These are phyloP conservation scores for Paramecium tetraurelia DNA, from an alignment of 73 alveolate species.

Conservation along the genomic window DNA sequence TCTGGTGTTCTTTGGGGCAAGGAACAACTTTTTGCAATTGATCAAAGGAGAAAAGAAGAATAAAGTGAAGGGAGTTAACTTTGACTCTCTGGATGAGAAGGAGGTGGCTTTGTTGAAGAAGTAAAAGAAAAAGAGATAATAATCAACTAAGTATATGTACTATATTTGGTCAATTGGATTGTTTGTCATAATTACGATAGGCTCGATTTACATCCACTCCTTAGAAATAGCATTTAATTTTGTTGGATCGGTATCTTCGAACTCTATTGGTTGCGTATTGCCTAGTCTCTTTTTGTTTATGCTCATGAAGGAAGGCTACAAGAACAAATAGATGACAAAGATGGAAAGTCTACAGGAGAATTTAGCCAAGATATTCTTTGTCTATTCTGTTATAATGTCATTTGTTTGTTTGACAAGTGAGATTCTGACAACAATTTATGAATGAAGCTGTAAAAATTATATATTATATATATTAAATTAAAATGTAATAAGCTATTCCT, in stretches of 20 bases:
- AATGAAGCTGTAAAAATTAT: neutral
- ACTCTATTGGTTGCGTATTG: constrained; percentile 35
- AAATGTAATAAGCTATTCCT: neutral
- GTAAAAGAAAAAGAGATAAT: neutral
- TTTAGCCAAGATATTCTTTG: neutral
- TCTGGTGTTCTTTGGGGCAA: constrained; percentile 25
- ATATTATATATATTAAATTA: neutral
- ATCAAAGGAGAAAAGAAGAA: neutral
- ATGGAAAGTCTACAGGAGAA: neutral
- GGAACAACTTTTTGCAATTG: neutral
- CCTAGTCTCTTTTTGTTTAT: constrained; percentile 13
- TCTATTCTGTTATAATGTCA: constrained; percentile 9
- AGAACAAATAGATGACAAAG: neutral
- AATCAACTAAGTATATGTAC: neutral
- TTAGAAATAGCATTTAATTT: constrained; percentile 43
- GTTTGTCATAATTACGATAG: neutral
- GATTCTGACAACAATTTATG: neutral
- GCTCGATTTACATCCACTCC: neutral
- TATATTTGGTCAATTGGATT: constrained; percentile 21
- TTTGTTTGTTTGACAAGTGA: constrained; percentile 35
- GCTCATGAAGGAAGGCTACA: neutral
- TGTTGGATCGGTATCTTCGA: constrained; percentile 23
- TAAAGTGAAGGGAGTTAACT: neutral
- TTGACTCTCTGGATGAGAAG: neutral
- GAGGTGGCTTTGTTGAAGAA: neutral